A percentile compares a stretch with the other conserved stretches of the same genome.
Evolutionary conservation across 352 stramenopile species (phyloP).

Genomic region (Globisporangium sylvaticum): DNA sequence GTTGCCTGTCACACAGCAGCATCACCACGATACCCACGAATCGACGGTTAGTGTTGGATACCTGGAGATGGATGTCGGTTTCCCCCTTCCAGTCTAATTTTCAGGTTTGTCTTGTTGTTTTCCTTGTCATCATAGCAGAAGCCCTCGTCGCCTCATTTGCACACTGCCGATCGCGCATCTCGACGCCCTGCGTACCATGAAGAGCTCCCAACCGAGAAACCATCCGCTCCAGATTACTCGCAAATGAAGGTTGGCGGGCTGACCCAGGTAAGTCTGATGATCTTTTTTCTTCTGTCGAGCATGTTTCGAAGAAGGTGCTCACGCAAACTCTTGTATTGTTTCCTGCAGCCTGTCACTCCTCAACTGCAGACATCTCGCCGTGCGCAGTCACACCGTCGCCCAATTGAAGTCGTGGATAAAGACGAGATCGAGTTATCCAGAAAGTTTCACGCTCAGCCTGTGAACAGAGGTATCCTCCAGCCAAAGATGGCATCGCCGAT

Average conservation of each 20-base stretch:
- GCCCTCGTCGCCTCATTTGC: slow-evolving; percentile 30
- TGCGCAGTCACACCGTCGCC: slow-evolving; percentile 49
- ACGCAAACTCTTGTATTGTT: slow-evolving; percentile 1
- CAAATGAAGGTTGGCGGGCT: slow-evolving; percentile 26
- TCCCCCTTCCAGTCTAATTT: neutral
- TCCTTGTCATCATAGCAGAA: slow-evolving; percentile 2
- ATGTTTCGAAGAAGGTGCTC: neutral
- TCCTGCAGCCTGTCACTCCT: slow-evolving; percentile 48
- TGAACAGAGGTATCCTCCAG: slow-evolving; percentile 55
- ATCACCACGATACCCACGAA: slow-evolving; percentile 1
- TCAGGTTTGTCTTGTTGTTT: neutral
- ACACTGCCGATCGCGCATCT: slow-evolving; percentile 35
- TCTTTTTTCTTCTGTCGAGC: neutral
- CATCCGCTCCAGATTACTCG: slow-evolving; percentile 19
- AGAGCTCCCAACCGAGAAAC: slow-evolving; percentile 25
- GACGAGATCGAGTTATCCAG: slow-evolving; percentile 68
- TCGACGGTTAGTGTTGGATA: slow-evolving; percentile 5
- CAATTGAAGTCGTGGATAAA: slow-evolving; percentile 56
- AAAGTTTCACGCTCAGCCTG: slow-evolving; percentile 74
- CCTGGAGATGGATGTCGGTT: too few species aligned
- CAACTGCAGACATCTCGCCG: slow-evolving; percentile 64
- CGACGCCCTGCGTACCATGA: slow-evolving; percentile 24
- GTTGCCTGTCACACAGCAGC: slow-evolving; percentile 2
- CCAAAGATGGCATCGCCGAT: slow-evolving; percentile 16
- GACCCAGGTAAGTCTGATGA: slow-evolving; percentile 31